phyloP scores from a whole-genome alignment of 164 flowering plant genomes.

The Annona squamosa region DNA sequence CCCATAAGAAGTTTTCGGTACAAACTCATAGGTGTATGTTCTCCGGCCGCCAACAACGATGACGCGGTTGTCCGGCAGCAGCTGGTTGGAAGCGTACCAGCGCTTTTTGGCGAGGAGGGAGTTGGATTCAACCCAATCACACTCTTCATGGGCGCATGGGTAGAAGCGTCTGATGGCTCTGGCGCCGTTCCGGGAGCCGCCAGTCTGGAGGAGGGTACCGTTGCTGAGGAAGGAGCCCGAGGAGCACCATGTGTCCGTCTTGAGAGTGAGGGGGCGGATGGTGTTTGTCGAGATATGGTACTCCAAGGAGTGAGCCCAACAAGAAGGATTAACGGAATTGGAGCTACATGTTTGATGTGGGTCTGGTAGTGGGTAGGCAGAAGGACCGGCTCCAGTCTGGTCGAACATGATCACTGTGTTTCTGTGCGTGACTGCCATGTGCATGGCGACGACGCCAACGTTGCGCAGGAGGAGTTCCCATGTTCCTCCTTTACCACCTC shows the following conservation, averaged over 20 bases:
- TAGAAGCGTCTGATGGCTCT: constrained; percentile 32
- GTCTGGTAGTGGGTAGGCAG: constrained; percentile 26
- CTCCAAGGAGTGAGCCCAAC: constrained; percentile 75
- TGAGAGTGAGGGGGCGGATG: constrained; percentile 36
- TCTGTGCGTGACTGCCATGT: constrained; percentile 56
- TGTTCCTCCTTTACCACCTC: constrained; percentile 22
- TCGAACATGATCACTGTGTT: constrained; percentile 62
- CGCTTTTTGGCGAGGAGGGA: constrained; percentile 20
- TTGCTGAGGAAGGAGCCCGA: constrained; percentile 58
- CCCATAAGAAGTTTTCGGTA: constrained; percentile 27
- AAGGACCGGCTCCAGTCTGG: constrained; percentile 38
- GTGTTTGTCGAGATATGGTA: constrained; percentile 36
- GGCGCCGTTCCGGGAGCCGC: constrained; percentile 44
- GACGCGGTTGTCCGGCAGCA: constrained; percentile 46
- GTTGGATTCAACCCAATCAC: constrained; percentile 40
- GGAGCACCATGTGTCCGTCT: constrained; percentile 72
- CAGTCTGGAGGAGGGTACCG: constrained; percentile 55
- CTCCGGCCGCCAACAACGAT: constrained; percentile 58
- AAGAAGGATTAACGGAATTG: constrained; percentile 29
- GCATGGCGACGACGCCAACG: constrained; percentile 71
- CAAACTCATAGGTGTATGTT: constrained; percentile 48
- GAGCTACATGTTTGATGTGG: constrained; percentile 17
- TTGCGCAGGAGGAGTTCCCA: constrained; percentile 55
- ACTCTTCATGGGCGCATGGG: constrained; percentile 35
- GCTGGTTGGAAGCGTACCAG: constrained; percentile 55